Base-by-base conservation (phyloP, 2,329 filamentous ascomycete species). In the Paecilomyces sp. region DNA sequence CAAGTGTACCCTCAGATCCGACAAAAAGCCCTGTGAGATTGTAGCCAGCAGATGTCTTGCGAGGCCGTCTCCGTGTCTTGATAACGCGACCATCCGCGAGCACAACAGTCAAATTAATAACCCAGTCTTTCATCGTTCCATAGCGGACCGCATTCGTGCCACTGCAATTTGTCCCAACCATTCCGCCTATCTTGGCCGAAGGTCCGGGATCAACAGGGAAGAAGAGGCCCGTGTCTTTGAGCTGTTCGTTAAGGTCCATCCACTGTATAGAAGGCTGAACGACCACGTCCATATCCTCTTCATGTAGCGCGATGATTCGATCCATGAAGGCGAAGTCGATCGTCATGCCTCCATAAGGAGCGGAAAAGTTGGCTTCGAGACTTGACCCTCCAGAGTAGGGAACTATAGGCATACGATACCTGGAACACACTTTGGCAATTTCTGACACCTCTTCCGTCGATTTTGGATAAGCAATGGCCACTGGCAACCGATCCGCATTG, bases 311-410 rank as follows among this genome's bases (percentile, higher is more conserved):
- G 31, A 97, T 66, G 28, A 96, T 88, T 67, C 87, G 80, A 71
- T 96, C 88, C 92, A 97, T 97, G 68, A 85, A 85, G 0, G 86
- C 85, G 72, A 97, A 97, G 70, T 97, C 92, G 56, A 97, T 89
- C 65, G 90, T 93, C 70, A 97, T 85, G 12, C 92, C 92, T 12
- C 92, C 92, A 69, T 88, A 89, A 0, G 91, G 91, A 13, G 92
- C 90, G 0, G 90, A 90, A 74, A 96, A 96, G 72, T 96, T 94
- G 13, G 89, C 92, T 73, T 97, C 92, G 0, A 97, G 79, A 65
- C 89, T 93, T 0, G 90, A 89, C 13, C 92, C 92, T 2, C 91
- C 92, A 0, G 90, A 94, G 70, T 90, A 96, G 0, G 91, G 88
- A 61, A 94, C 89, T 77, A 96, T 89, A 1, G 92, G 92, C 58